phyloP scores from a whole-genome alignment of 2,329 filamentous ascomycete species.

The Pseudogymnoascus sp. region DNA sequence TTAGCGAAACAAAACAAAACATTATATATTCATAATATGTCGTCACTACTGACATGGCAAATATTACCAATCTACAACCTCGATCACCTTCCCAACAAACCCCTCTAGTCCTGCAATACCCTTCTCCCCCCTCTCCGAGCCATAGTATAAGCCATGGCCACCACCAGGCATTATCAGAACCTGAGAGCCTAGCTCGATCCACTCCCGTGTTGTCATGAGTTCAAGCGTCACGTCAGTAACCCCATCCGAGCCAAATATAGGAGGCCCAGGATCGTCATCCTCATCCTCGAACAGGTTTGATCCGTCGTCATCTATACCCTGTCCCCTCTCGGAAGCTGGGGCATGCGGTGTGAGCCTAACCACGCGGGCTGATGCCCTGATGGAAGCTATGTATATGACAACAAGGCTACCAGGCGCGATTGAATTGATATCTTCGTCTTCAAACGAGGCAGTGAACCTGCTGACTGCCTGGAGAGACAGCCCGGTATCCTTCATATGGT shows the following conservation, averaged over 20 bases:
- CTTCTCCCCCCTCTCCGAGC: constrained; percentile 46
- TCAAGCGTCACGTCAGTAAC: constrained; percentile 54
- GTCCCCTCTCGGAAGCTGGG: constrained; percentile 20
- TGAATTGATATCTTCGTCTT: constrained; percentile 51
- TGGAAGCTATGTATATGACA: constrained; percentile 80
- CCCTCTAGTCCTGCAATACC: constrained; percentile 58
- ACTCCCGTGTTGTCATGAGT: constrained; percentile 62
- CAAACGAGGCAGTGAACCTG: constrained; percentile 65
- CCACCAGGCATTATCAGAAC: constrained; percentile 67
- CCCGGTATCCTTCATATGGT: constrained; percentile 48
- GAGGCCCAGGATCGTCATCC: constrained; percentile 22
- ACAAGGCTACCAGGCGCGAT: constrained; percentile 62
- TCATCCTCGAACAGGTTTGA: constrained; percentile 40
- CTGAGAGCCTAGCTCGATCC: constrained; percentile 63
- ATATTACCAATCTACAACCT: constrained; percentile 46
- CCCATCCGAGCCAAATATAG: constrained; percentile 33
- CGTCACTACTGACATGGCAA: neutral
- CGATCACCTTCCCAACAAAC: constrained; percentile 61
- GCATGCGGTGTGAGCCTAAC: constrained; percentile 39
- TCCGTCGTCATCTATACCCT: constrained; percentile 20
- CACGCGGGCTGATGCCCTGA: constrained; percentile 73
- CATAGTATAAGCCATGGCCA: constrained; percentile 50
- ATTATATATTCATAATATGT: constrained; percentile 5
- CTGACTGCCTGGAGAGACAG: constrained; percentile 57
- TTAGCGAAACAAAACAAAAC: neutral